Percentiles rank a stretch among this genome's conserved stretches.
Conservation (phyloP, 2,329 filamentous ascomycete genomes). For the Myriosclerotinia scirpicola region DNA sequence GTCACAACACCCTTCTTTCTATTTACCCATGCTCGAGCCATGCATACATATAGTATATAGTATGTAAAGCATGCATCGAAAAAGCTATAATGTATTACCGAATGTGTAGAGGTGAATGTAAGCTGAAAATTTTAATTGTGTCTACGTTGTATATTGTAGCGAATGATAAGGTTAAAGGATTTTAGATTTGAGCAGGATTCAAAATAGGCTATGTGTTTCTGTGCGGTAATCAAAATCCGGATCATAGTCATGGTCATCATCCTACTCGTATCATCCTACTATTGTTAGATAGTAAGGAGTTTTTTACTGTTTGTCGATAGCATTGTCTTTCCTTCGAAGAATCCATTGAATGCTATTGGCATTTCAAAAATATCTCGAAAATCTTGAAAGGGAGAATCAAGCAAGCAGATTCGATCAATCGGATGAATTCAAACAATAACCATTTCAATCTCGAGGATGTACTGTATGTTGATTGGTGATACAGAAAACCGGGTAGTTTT, state of each 20-base stretch:
- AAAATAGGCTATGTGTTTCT: not conserved
- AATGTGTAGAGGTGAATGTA: constrained; percentile 12
- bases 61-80: constrained; percentile 5
- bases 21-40: not conserved
- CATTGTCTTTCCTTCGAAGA: not conserved
- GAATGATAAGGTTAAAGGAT: constrained; percentile 1
- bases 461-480: not conserved
- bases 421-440: constrained; percentile 5
- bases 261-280: constrained; percentile 10
- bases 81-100: constrained; percentile 4
- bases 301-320: not conserved
- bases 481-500: not conserved
- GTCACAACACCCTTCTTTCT: not conserved
- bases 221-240: not conserved
- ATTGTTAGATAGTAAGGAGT: not conserved
- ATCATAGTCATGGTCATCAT: not conserved
- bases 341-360: not conserved
- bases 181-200: not conserved
- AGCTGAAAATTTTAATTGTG: not conserved
- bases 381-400: not conserved
- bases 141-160: not conserved
- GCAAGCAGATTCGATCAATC: constrained; percentile 9
- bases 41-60: not conserved
- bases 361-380: not conserved
- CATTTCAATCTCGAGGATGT: not conserved